phyloP scores from a whole-genome alignment of 495 filamentous ascomycete genomes.

The Penicillium coprophilum region DNA sequence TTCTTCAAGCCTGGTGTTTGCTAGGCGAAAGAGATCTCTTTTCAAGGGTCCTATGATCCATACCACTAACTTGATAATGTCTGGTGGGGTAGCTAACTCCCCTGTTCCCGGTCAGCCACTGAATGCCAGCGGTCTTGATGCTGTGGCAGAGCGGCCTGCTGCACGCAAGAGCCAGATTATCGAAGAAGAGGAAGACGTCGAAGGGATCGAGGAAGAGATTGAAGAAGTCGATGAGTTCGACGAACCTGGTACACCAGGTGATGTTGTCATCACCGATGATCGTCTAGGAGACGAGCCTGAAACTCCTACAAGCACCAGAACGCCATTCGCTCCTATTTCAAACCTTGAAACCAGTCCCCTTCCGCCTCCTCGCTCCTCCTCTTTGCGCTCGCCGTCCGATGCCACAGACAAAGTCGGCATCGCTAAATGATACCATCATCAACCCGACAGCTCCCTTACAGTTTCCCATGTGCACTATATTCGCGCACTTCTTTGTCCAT shows the following conservation, averaged over 20 bases:
- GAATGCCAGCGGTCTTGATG: conserved; percentile 52
- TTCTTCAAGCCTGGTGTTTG: conserved; percentile 74
- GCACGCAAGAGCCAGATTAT: conserved; percentile 64
- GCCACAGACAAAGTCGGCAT: conserved; percentile 7
- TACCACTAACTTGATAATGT: conserved; percentile 48
- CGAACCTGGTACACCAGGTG: conserved; percentile 39
- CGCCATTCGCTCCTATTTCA: conserved; percentile 36
- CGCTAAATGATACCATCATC: neutral
- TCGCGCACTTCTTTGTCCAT: conserved; percentile 3
- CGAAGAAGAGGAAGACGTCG: conserved; percentile 83
- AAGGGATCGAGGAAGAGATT: conserved; percentile 61
- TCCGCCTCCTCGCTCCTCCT: conserved; percentile 43
- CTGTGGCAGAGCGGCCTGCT: conserved; percentile 57
- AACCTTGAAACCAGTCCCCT: conserved; percentile 35
- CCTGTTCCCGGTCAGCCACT: conserved; percentile 37
- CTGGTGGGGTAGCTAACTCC: conserved; percentile 37
- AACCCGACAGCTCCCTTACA: conserved; percentile 1
- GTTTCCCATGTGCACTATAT: conserved; percentile 5
- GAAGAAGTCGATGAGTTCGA: conserved; percentile 72
- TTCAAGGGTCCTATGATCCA: conserved; percentile 84
- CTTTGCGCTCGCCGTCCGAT: conserved; percentile 27
- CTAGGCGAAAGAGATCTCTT: conserved; percentile 81
- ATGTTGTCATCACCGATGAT: conserved; percentile 22
- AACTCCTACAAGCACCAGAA: conserved; percentile 27
- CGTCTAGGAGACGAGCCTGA: conserved; percentile 8